These are phyloP conservation scores for Yamagishiella unicocca DNA, from an alignment of 139 green algal species.

Conservation along the genomic window DNA sequence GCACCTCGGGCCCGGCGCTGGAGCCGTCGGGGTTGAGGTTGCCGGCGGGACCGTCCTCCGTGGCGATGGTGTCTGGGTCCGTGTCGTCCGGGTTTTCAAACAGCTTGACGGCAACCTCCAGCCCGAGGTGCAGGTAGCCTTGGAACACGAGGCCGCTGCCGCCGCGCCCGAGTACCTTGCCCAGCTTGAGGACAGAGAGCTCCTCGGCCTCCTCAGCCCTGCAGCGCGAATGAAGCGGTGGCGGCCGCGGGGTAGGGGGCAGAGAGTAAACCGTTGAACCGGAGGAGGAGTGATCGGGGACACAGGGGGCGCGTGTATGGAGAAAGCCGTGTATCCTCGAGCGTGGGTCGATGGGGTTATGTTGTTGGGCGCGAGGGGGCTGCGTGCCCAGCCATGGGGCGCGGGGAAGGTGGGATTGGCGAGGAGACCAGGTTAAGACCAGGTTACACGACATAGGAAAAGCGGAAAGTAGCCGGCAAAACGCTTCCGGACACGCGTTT, in stretches of 20 bases:
- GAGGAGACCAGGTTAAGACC: no score
- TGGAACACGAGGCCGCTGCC: constrained; percentile 48
- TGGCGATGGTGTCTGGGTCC: background rate
- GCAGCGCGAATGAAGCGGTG: background rate
- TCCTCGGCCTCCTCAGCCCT: constrained; percentile 43
- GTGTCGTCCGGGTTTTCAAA: constrained; percentile 48
- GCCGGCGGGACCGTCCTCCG: background rate
- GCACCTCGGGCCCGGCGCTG: constrained; percentile 1
- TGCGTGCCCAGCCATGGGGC: no score
- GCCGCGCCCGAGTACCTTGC: constrained; percentile 38
- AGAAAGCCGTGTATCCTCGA: background rate
- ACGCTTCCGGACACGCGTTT: no score
- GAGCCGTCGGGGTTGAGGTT: background rate
- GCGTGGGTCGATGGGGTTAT: background rate
- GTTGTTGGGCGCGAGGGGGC: no score
- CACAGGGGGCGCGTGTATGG: no score
- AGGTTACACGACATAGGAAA: no score
- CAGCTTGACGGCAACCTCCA: constrained; percentile 48
- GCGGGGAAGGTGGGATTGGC: no score
- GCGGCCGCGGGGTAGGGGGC: background rate
- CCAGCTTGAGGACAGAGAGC: constrained; percentile 37
- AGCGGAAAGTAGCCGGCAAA: no score
- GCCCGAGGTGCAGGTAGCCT: constrained; percentile 39
- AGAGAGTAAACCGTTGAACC: no score
- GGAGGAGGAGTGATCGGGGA: no score